These are phyloP conservation scores for Thalassiosira allenii DNA, from an alignment of 352 stramenopile species.

Conservation along the genomic window DNA sequence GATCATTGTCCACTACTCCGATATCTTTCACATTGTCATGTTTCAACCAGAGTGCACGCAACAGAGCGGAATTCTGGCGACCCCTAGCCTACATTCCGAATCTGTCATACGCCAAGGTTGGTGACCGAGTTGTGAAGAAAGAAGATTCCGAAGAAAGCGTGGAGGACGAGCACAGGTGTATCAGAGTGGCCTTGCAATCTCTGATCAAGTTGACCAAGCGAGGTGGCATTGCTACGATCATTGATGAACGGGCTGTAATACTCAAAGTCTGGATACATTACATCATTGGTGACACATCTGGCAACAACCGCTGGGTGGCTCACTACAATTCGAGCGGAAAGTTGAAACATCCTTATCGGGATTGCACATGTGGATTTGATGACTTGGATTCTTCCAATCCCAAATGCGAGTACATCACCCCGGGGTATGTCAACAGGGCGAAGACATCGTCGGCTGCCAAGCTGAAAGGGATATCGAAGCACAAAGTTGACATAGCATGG, in stretches of 20 bases:
- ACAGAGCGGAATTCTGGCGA: conserved; percentile 22
- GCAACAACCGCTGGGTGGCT: conserved; percentile 19
- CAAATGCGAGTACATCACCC: not conserved
- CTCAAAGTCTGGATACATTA: conserved; percentile 26
- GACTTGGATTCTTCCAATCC: not conserved
- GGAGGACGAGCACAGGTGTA: conserved; percentile 29
- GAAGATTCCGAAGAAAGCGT: not conserved
- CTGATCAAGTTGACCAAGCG: conserved; percentile 14
- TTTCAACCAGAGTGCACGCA: conserved; percentile 28
- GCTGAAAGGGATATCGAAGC: not conserved
- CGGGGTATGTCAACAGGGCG: not conserved
- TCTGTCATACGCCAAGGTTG: conserved; percentile 7
- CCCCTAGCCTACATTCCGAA: conserved; percentile 47
- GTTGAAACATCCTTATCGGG: conserved; percentile 15
- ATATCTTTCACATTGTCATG: conserved; percentile 35
- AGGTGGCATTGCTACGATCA: conserved; percentile 5
- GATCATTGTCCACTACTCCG: conserved; percentile 21
- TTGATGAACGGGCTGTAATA: conserved; percentile 16
- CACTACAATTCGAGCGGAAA: conserved; percentile 1
- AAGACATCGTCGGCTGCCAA: not conserved
- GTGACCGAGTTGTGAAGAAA: not conserved
- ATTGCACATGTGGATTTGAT: conserved; percentile 12
- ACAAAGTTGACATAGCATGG: not conserved
- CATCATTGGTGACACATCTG: conserved; percentile 34
- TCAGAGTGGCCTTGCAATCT: not conserved